These are phyloP conservation scores for Aspergillus persii DNA, from an alignment of 2,329 filamentous ascomycete species.

Conservation along the genomic window DNA sequence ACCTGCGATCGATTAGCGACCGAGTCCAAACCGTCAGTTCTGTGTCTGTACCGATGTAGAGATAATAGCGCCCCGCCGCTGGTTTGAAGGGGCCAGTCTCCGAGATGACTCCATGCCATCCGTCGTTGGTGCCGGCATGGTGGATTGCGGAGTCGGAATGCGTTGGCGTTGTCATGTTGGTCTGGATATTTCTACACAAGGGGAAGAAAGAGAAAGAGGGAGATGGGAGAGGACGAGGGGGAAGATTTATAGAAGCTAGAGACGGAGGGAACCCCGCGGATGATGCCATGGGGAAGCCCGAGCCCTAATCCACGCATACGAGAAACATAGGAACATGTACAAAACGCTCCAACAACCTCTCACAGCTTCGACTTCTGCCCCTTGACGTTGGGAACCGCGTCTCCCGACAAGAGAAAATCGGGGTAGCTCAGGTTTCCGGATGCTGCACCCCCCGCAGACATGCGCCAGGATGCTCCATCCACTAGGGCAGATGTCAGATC, in stretches of 20 bases:
- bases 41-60: slow-evolving; percentile 43
- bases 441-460: slow-evolving; percentile 25
- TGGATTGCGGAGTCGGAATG: slow-evolving; percentile 16
- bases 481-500: slow-evolving; percentile 25
- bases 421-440: slow-evolving; percentile 52
- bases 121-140: slow-evolving; percentile 22
- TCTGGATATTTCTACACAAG: not conserved
- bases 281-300: not conserved
- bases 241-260: not conserved
- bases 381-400: slow-evolving; percentile 56
- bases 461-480: slow-evolving; percentile 44
- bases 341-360: not conserved
- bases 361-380: slow-evolving; percentile 56
- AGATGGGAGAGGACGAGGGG: not conserved
- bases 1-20: slow-evolving; percentile 20
- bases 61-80: slow-evolving; percentile 53
- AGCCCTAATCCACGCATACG: no score
- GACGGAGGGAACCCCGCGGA: not conserved
- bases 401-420: slow-evolving; percentile 57
- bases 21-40: no score
- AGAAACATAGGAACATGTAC: not conserved
- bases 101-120: slow-evolving; percentile 54
- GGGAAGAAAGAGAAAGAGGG: no score
- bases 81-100: slow-evolving; percentile 49
- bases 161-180: not conserved